A percentile compares a stretch with the other conserved stretches of the same genome.
Evolutionary conservation across 2,329 filamentous ascomycete genomes (phyloP).

Genomic region (Pseudogymnoascus sp.): DNA sequence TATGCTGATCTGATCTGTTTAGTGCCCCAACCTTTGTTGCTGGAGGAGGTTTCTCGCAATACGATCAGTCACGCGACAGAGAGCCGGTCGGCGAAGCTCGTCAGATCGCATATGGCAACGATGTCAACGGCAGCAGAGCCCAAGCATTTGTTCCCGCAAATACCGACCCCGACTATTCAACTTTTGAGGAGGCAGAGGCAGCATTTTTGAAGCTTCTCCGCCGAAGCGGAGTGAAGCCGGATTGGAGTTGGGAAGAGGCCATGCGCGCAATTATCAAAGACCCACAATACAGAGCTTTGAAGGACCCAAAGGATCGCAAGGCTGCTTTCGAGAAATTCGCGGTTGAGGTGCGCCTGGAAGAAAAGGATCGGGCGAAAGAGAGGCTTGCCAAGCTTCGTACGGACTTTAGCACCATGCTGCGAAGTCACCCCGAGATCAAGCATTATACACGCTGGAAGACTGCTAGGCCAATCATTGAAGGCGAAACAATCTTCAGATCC

Average conservation of each 20-base stretch:
- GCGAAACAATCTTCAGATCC: constrained; percentile 90
- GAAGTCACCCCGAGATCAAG: constrained; percentile 93
- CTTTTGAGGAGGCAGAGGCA: constrained; percentile 79
- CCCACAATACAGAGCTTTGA: constrained; percentile 84
- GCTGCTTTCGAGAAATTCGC: constrained; percentile 93
- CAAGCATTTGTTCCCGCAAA: constrained; percentile 55
- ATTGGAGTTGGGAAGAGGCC: constrained; percentile 89
- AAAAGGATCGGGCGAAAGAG: constrained; percentile 92
- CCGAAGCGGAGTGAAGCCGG: constrained; percentile 75
- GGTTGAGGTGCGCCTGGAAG: constrained; percentile 79
- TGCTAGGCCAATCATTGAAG: constrained; percentile 85
- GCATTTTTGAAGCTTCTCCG: constrained; percentile 88
- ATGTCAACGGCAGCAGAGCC: constrained; percentile 40
- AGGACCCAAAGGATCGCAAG: constrained; percentile 85
- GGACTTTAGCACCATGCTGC: constrained; percentile 94
- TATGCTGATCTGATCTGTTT: constrained; percentile 14
- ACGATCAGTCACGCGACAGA: constrained; percentile 30
- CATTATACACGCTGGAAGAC: constrained; percentile 97
- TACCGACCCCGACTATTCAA: constrained; percentile 71
- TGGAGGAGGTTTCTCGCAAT: constrained; percentile 33
- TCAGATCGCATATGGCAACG: constrained; percentile 50
- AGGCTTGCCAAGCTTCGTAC: constrained; percentile 82
- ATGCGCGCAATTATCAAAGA: constrained; percentile 83
- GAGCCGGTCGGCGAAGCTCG: constrained; percentile 46
- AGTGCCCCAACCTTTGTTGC: constrained; percentile 36